Percentiles rank a stretch among this genome's conserved stretches.
Conservation (phyloP, 129 eudicot genomes). For the Smallanthus sonchifolius region DNA sequence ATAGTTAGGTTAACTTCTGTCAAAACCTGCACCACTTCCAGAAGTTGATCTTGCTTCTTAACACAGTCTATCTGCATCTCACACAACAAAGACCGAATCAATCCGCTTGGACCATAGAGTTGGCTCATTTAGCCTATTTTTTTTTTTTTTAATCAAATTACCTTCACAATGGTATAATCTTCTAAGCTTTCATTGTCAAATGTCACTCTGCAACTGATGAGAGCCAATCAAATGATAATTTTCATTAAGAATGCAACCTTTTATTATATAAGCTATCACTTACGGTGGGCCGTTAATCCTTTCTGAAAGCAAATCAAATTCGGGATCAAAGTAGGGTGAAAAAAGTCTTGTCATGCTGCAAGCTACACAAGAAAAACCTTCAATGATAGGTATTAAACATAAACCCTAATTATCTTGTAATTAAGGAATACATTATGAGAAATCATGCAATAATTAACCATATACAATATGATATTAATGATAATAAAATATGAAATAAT, state of each 20-base stretch:
- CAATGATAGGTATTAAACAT: background rate
- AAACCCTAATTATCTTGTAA: slow-evolving; percentile 2
- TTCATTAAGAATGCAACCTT: background rate
- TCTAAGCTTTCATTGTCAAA: slow-evolving; percentile 69
- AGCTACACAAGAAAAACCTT: slow-evolving; percentile 15
- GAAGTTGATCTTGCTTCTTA: slow-evolving; percentile 65
- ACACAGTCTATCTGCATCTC: slow-evolving; percentile 61
- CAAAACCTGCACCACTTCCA: slow-evolving; percentile 73
- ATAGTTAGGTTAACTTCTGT: slow-evolving; percentile 71
- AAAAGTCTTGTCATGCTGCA: slow-evolving; percentile 48
- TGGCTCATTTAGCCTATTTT: background rate
- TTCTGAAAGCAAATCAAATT: slow-evolving; percentile 59
- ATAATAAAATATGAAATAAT: background rate
- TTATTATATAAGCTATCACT: slow-evolving; percentile 12
- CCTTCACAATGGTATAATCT: slow-evolving; percentile 73
- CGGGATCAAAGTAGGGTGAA: slow-evolving; percentile 82
- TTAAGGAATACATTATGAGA: background rate
- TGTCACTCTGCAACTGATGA: slow-evolving; percentile 64
- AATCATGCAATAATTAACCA: no score
- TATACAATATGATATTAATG: no score
- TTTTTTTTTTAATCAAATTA: slow-evolving; percentile 19
- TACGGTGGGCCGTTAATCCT: slow-evolving; percentile 73
- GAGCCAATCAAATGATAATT: background rate
- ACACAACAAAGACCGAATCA: slow-evolving; percentile 4
- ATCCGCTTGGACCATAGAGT: background rate